Evolutionary conservation across 306 rosid genomes (phyloP).

Genomic region (Lathyrus sativus): DNA sequence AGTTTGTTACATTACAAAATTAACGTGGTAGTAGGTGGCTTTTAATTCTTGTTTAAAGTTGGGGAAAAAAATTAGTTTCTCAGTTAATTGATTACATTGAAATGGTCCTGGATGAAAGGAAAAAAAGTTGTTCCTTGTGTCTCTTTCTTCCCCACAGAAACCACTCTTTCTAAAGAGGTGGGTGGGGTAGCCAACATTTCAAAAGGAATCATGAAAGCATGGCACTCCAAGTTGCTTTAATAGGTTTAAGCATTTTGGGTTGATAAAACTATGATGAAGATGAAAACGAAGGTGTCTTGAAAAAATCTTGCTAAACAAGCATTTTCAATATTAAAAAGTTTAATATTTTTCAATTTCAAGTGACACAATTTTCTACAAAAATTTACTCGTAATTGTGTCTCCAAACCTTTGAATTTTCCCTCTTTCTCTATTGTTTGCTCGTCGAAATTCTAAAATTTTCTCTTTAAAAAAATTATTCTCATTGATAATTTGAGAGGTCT

Average conservation of each 20-base stretch:
- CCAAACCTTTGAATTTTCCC: too few relatives aligned
- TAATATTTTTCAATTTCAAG: too few relatives aligned
- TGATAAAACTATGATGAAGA: conserved; percentile 59
- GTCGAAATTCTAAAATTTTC: too few relatives aligned
- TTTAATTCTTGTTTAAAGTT: conserved; percentile 32
- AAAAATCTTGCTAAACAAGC: neutral
- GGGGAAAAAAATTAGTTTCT: conserved; percentile 11
- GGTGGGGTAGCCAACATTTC: conserved; percentile 49
- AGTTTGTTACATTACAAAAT: conserved; percentile 52
- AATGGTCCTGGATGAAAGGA: conserved; percentile 20
- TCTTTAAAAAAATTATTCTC: too few relatives aligned
- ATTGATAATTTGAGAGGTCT: too few relatives aligned
- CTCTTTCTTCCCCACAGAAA: conserved; percentile 39
- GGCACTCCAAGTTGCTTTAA: conserved; percentile 63
- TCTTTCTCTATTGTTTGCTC: too few relatives aligned
- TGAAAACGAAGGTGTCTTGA: neutral
- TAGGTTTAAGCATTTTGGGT: conserved; percentile 52
- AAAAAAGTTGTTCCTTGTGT: conserved; percentile 18
- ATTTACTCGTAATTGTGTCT: too few relatives aligned
- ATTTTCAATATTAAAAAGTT: too few relatives aligned
- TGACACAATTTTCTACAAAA: too few relatives aligned
- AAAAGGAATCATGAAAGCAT: conserved; percentile 67
- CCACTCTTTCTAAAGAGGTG: conserved; percentile 42
- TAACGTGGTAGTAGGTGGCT: conserved; percentile 40
- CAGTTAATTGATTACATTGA: conserved; percentile 26